These are phyloP conservation scores for Pezicula rhizophila DNA, from an alignment of 2,329 filamentous ascomycete species.

Conservation along the genomic window DNA sequence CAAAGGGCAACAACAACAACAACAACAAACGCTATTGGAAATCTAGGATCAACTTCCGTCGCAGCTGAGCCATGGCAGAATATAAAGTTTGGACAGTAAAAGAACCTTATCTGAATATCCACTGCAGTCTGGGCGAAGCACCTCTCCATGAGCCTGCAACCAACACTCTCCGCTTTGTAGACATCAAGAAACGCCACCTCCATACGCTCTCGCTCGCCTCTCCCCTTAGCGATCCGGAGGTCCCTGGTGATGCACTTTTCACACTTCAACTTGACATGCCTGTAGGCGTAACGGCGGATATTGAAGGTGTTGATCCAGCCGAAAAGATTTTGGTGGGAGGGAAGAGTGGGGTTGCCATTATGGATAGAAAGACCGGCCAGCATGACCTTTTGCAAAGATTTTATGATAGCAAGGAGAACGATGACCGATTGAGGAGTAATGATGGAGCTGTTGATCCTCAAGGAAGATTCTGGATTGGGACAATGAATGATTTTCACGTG, in stretches of 20 bases:
- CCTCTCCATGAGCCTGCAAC: conserved; percentile 65
- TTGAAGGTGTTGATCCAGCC: conserved; percentile 54
- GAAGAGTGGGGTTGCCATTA: conserved; percentile 75
- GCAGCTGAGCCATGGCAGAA: conserved; percentile 22
- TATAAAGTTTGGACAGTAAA: conserved; percentile 40
- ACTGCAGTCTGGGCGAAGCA: conserved; percentile 66
- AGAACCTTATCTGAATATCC: conserved; percentile 49
- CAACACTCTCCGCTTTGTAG: conserved; percentile 68
- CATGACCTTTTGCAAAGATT: conserved; percentile 50
- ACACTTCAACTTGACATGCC: conserved; percentile 45
- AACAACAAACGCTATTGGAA: not conserved
- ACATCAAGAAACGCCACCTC: conserved; percentile 73
- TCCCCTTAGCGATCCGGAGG: conserved; percentile 38
- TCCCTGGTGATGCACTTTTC: conserved; percentile 10
- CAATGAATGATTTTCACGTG: conserved; percentile 70
- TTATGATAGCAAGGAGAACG: conserved; percentile 25
- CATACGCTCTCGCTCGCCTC: conserved; percentile 62
- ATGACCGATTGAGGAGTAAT: conserved; percentile 58
- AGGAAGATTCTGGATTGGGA: conserved; percentile 79
- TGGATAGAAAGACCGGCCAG: conserved; percentile 55
- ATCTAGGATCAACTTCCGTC: conserved; percentile 3
- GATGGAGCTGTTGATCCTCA: conserved; percentile 76
- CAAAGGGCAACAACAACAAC: not conserved
- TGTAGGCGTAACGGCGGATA: conserved; percentile 69
- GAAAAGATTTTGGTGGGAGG: conserved; percentile 70